These are phyloP conservation scores for Vigna hirtella DNA, from an alignment of 306 rosid species.

Conservation along the genomic window DNA sequence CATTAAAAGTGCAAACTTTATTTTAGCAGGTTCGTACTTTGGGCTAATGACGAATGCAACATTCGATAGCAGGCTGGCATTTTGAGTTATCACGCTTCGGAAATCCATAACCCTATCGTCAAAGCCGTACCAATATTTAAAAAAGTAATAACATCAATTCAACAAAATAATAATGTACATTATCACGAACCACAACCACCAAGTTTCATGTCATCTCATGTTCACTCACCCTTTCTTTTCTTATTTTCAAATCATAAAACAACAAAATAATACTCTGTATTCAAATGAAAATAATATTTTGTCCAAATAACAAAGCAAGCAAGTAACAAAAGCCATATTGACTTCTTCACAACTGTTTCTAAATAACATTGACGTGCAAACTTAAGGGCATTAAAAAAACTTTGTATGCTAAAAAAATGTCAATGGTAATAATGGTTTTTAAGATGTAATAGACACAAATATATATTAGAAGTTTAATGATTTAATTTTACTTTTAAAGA, in stretches of 20 bases:
- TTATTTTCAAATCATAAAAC: background rate
- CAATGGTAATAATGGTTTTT: background rate
- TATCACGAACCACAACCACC: constrained; percentile 15
- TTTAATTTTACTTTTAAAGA: no score
- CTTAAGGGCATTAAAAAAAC: background rate
- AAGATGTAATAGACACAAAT: no score
- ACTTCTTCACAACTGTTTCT: background rate
- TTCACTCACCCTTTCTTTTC: constrained; percentile 22
- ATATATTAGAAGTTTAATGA: no score
- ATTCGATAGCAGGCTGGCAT: background rate
- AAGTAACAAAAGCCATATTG: background rate
- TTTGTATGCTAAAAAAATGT: no score
- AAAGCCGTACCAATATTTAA: background rate
- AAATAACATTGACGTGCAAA: background rate
- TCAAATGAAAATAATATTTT: background rate
- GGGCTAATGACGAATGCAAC: background rate
- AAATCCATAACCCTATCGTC: background rate
- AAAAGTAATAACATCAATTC: background rate
- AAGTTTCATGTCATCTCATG: constrained; percentile 46
- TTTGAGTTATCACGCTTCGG: background rate
- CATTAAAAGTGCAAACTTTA: no score
- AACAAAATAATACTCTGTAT: background rate
- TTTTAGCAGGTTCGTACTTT: background rate
- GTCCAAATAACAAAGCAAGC: background rate
- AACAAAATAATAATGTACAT: constrained; percentile 4